Evolutionary conservation across 208 protist species (phyloP).

Genomic region (Trypanosoma cruzi): DNA sequence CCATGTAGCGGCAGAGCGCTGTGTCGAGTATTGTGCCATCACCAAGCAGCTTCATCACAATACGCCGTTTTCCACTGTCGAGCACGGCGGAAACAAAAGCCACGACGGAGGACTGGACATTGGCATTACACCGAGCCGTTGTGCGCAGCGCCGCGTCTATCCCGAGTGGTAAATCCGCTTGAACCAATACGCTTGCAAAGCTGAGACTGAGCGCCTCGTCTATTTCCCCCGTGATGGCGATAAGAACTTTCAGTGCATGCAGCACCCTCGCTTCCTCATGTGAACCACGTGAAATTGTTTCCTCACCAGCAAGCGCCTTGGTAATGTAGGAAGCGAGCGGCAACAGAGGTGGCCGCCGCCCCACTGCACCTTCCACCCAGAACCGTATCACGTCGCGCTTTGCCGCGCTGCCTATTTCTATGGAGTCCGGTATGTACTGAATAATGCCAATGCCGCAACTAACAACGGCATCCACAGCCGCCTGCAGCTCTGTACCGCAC

Average conservation of each 20-base stretch:
- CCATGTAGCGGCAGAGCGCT: slow-evolving; percentile 44
- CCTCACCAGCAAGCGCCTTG: slow-evolving; percentile 16
- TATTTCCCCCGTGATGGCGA: slow-evolving; percentile 31
- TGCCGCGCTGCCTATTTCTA: slow-evolving; percentile 18
- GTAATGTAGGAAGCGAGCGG: slow-evolving; percentile 31
- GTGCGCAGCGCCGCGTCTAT: slow-evolving; percentile 23
- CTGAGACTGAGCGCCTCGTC: slow-evolving; percentile 28
- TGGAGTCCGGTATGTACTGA: slow-evolving; percentile 26
- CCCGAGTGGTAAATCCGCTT: slow-evolving; percentile 30
- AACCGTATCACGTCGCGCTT: slow-evolving; percentile 60
- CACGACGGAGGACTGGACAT: slow-evolving; percentile 59
- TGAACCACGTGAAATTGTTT: slow-evolving; percentile 10
- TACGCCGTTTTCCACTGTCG: slow-evolving; percentile 11
- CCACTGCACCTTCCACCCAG: slow-evolving; percentile 43
- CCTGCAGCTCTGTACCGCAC: slow-evolving; percentile 40
- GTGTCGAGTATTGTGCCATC: slow-evolving; percentile 35
- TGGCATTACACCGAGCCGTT: slow-evolving; percentile 35
- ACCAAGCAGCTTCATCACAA: slow-evolving; percentile 4
- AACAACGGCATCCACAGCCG: slow-evolving; percentile 40
- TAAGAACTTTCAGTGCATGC: slow-evolving; percentile 45
- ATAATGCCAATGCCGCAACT: slow-evolving; percentile 27
- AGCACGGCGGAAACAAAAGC: slow-evolving; percentile 40
- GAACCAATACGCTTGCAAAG: slow-evolving; percentile 31
- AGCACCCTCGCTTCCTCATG: slow-evolving; percentile 42
- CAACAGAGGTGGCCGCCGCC: slow-evolving; percentile 40